Evolutionary conservation across 495 filamentous ascomycete species (phyloP), one percentile per base, ranked within the genome.

Genomic region (Xylaria cubensis): DNA sequence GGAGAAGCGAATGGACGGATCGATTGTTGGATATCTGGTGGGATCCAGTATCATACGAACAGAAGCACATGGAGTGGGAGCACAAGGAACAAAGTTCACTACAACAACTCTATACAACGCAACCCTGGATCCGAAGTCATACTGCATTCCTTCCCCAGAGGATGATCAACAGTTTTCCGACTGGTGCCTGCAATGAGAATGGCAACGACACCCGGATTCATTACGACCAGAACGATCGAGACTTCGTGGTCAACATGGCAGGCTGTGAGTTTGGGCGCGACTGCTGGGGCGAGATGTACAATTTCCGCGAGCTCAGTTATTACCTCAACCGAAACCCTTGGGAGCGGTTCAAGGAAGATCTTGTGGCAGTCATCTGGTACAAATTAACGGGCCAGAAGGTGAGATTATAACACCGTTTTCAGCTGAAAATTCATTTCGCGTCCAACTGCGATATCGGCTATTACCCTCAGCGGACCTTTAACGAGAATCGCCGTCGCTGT

Each of bases 211-310:
- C 88, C 0, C 84, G 86, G 4, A 90, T 97, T 44, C 97, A 98
- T 80, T 99, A 98, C 80, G 86, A 92, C 53, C 87, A 97, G 80
- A 84, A 89, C 42, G 94, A 94, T 58, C 87, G 93, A 21, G 96
- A 99, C 80, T 97, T 99, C 75, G 75, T 98, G n/a, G 95, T 99
- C 73, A 99, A 98, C 79, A 98, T 98, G 95, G 96, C 96, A 2
- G 97, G 97, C 3, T 99, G 96, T 79, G 92, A 95, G 77, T 98
- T 92, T 89, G 96, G 96, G 4, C 88, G 96, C 29, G 97, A 99
- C 83, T 99, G 96, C 79, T 98, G 97, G 96, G 90, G 92, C 39
- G 96, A 99, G 82, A 97, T 99, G 87, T 95, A 97, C 81, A 90
- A 91, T 75, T 99, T 93, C 83, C 91, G 95, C 17, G 91, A 95